Conservation (phyloP, 768 basidiomycete genomes). For the Phaffia australis region DNA sequence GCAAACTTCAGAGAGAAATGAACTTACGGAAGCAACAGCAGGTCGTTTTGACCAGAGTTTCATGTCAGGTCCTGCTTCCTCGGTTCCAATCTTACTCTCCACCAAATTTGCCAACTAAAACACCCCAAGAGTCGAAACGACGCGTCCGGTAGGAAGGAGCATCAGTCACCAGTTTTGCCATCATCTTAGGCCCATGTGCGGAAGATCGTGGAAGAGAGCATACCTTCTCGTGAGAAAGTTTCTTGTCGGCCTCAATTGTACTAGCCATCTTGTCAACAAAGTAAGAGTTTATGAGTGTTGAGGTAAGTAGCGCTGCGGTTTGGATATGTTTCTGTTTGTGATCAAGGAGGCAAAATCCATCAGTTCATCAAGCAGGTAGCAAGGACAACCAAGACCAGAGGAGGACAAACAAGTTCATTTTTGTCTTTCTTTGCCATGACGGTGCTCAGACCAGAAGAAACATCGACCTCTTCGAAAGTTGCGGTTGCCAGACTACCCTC, state of each 20-base stretch:
- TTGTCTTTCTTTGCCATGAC: conserved; percentile 80
- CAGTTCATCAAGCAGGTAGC: neutral
- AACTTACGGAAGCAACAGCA: conserved; percentile 59
- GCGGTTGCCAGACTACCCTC: conserved; percentile 31
- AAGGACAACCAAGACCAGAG: neutral
- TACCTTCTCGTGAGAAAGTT: conserved; percentile 77
- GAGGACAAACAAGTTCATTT: conserved; percentile 68
- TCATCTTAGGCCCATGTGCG: neutral
- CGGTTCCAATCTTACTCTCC: conserved; percentile 76
- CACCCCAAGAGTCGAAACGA: neutral
- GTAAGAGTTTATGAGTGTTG: conserved; percentile 72
- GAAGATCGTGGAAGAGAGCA: neutral
- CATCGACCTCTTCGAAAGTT: conserved; percentile 69
- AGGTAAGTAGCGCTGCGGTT: conserved; percentile 43
- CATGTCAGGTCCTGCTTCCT: conserved; percentile 81
- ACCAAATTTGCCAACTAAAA: conserved; percentile 47
- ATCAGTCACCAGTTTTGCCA: neutral
- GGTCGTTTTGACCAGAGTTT: conserved; percentile 71
- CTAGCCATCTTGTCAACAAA: conserved; percentile 78
- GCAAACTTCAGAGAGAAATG: neutral
- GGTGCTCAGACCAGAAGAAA: conserved; percentile 60
- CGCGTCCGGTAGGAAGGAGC: neutral
- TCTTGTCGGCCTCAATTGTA: conserved; percentile 82
- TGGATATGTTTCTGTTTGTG: conserved; percentile 16
- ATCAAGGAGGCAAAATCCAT: too few relatives aligned